Base-by-base conservation (phyloP, 169 alveolate species). In the Babesia ovis region DNA sequence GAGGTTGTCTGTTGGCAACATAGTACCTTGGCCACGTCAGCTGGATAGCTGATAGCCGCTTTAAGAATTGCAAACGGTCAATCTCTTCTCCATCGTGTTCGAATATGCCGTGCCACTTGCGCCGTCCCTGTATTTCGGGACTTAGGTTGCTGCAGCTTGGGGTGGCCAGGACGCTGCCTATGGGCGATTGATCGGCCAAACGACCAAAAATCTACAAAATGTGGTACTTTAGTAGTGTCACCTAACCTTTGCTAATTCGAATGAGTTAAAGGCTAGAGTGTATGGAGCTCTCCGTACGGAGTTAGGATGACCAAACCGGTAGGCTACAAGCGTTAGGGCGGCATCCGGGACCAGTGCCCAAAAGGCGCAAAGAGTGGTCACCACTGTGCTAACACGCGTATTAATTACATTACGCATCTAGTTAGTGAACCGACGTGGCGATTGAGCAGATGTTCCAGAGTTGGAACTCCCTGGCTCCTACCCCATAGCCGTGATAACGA, bases 91-190 rank as follows among this genome's bases (percentile, higher is more conserved):
- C 71, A 14, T 69, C 76, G 32, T 50, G 34, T 16, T 48, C 53
- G 60, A 80, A 72, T 3, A 80, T 4, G 48, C 32, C 25, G 22
- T 42, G 68, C 88, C 88, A 80, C 42, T 46, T 48, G 23, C 53
- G 45, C 20, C 39, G 16, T 18, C 59, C 32, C 20, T 35, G 31
- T 16, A 25, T 25, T 31, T 35, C 31, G 20, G 20, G 51, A 4
- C 43, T 27, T 11, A 39, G 67, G 46, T 53, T 43, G 25, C 51
- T 46, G 18, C 41, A 59, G 53, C n/a, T 62, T 2, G 68, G 59
- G 12, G 72, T 35, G 23, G 82, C 64, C 39, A 77, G 53, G 48
- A 77, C 86, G 68, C 73, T 77, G 56, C 86, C 86, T 55, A 77
- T 77, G 32, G 73, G 68, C 41, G 86, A 77, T 4, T 55, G 71